These are phyloP conservation scores for Nadsonia fulvescens DNA, from an alignment of 805 yeast genomes.

Conservation along the genomic window DNA sequence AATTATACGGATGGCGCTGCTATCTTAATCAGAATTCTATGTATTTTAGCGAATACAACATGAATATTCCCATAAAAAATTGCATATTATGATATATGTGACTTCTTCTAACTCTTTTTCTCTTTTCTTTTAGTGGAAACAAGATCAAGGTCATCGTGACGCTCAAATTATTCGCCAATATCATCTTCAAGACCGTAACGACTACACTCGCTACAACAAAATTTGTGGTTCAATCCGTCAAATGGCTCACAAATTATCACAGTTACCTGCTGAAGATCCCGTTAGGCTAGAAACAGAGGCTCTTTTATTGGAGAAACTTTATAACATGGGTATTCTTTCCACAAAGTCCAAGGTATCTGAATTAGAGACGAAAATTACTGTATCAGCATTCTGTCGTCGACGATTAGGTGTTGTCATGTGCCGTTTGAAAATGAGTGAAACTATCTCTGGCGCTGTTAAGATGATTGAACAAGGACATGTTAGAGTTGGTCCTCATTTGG, in stretches of 20 bases:
- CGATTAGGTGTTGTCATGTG: slow-evolving; percentile 91
- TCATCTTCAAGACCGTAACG: slow-evolving; percentile 88
- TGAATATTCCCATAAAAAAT: no score
- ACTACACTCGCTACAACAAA: slow-evolving; percentile 82
- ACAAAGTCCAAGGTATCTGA: slow-evolving; percentile 76
- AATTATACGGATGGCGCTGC: slow-evolving; percentile 1
- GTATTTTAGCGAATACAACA: no score
- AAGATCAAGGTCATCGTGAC: slow-evolving; percentile 86
- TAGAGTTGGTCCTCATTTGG: slow-evolving; percentile 87
- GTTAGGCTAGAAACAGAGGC: slow-evolving; percentile 79
- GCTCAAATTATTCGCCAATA: slow-evolving; percentile 92
- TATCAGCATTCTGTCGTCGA: slow-evolving; percentile 80
- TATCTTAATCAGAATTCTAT: no score
- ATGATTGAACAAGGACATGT: slow-evolving; percentile 95
- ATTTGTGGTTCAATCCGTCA: slow-evolving; percentile 85
- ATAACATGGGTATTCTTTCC: slow-evolving; percentile 72
- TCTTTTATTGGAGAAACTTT: slow-evolving; percentile 68
- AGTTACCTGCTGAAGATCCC: slow-evolving; percentile 76
- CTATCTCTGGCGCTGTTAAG: slow-evolving; percentile 70
- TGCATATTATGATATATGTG: no score
- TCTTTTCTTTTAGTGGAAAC: slow-evolving; percentile 90
- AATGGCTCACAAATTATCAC: slow-evolving; percentile 68
- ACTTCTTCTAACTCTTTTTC: no score
- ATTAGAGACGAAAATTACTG: slow-evolving; percentile 79
- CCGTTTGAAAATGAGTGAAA: slow-evolving; percentile 83